Percentiles rank a stretch among this genome's conserved stretches.
Evolutionary conservation across 352 stramenopile genomes (phyloP).

Genomic region (Pythium oligandrum): DNA sequence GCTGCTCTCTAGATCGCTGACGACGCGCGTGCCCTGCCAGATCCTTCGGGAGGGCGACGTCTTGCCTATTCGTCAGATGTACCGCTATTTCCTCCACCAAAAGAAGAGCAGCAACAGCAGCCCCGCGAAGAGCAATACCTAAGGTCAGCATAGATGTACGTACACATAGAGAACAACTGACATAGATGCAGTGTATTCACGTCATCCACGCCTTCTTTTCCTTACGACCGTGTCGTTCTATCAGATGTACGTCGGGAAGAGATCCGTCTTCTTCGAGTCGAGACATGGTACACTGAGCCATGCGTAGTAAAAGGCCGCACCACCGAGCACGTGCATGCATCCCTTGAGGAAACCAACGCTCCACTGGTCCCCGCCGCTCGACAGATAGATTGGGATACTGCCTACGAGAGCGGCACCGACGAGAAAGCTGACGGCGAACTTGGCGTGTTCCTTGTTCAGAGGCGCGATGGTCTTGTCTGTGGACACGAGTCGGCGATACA

Average conservation of each 20-base stretch:
- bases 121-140: too few species aligned
- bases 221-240: not conserved
- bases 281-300: conserved; percentile 73
- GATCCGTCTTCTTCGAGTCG: conserved; percentile 80
- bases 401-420: conserved; percentile 35
- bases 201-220: too few species aligned
- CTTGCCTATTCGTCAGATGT: conserved; percentile 11
- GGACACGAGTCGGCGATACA: conserved; percentile 49
- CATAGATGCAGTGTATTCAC: too few species aligned
- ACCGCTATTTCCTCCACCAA: conserved; percentile 8
- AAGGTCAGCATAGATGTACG: too few species aligned
- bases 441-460: conserved; percentile 50
- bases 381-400: conserved; percentile 46
- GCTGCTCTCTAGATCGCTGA: too few species aligned
- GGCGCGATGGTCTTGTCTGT: conserved; percentile 41
- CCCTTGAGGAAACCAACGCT: conserved; percentile 56
- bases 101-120: not conserved
- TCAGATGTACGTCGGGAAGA: conserved; percentile 72
- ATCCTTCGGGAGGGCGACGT: conserved; percentile 12
- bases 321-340: conserved; percentile 61
- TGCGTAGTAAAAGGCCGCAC: conserved; percentile 69
- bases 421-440: conserved; percentile 41
- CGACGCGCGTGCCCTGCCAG: too few species aligned
- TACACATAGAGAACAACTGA: too few species aligned
- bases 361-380: conserved; percentile 28